Evolutionary conservation across 2,329 filamentous ascomycete genomes (phyloP), one percentile per base, ranked within the genome.

Genomic region (Colletotrichum noveboracense): DNA sequence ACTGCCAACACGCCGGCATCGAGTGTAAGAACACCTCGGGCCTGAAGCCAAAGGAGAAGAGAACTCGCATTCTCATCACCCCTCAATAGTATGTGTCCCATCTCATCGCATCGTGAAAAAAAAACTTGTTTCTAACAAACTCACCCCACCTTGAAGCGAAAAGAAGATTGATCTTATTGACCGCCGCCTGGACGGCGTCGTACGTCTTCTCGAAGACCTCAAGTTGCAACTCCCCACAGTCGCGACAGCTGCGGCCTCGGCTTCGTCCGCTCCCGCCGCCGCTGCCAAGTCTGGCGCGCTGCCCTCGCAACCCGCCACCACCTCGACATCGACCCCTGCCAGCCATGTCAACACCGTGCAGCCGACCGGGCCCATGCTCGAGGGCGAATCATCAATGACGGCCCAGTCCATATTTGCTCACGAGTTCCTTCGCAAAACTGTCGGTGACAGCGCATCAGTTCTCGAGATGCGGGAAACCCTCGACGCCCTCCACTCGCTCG

Each of bases 331-430:
- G n/a, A 70, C 76, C n/a, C 14, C 78, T 73, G 32, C 77, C 64
- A 72, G 75, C 74, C 65, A 79, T 71, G 14, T 70, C 76, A 58
- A 74, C 66, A n/a, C 75, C 7, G 74, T 78, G 34, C 62, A 78
- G 60, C 72, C 79, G 24, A 80, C 81, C 7, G 82, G 80, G n/a
- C 79, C 81, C 7, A 80, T 84, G 5, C 80, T 88, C 10, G 87
- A 88, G 61, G 87, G 87, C 9, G 85, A 86, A 74, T 87, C 86
- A 4, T 88, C 86, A 2, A 77, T 88, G 28, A 83, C 86, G 8
- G 87, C 87, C 3, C 87, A 88, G 71, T 86, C 87, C 2, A 84
- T 83, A 14, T 88, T 89, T 76, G 87, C 87, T 38, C 87, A 85
- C 26, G 85, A 88, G 65, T 86, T 89, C 58, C 79, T 87, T 4